Conservation (phyloP, 2,329 filamentous ascomycete species). For the Neonectria coccinea region DNA sequence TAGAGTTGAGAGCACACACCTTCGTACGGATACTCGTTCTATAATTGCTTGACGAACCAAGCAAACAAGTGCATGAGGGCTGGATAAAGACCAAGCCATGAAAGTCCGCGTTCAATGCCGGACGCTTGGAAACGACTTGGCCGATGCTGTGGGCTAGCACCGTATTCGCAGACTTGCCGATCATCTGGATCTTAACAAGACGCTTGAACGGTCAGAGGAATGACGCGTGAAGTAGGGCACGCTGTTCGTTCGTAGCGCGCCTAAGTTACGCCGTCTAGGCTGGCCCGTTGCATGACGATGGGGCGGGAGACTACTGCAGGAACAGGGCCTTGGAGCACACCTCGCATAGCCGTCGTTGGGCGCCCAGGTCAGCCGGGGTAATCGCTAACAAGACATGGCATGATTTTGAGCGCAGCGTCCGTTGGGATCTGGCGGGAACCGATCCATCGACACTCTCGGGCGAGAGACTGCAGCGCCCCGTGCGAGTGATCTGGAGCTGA, state of each 20-base stretch:
- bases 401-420: conserved; percentile 34
- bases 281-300: conserved; percentile 44
- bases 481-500: conserved; percentile 8
- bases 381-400: conserved; percentile 29
- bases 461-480: conserved; percentile 16
- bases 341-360: conserved; percentile 31
- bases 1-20: not conserved
- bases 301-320: conserved; percentile 44
- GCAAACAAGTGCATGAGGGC: not conserved
- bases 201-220: conserved; percentile 9
- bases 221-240: conserved; percentile 4
- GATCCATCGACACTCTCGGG: conserved; percentile 18
- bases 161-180: conserved; percentile 20
- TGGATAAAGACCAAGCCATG: not conserved
- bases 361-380: conserved; percentile 24
- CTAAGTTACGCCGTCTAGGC: conserved; percentile 22
- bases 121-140: conserved; percentile 10
- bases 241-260: conserved; percentile 20
- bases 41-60: not conserved
- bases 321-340: conserved; percentile 41
- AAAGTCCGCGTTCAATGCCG: not conserved
- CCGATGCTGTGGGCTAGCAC: not conserved
- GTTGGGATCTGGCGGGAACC: conserved; percentile 23
- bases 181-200: conserved; percentile 16
- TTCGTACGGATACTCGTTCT: not conserved